Base-by-base conservation (phyloP, 805 yeast species). In the Candida hungchunana region DNA sequence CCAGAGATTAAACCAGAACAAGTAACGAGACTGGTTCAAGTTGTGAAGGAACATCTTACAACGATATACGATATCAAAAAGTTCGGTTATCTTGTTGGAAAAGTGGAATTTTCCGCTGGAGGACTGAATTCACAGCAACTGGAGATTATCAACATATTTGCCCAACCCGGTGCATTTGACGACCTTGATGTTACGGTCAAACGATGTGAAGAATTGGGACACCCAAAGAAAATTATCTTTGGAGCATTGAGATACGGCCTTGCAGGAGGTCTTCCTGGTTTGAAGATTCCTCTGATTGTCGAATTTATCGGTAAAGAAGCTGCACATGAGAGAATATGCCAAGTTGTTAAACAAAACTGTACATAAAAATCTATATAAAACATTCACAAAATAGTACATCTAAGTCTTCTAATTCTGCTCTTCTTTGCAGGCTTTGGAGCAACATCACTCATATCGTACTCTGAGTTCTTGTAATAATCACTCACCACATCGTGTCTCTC, bases 251-350 rank as follows among this genome's bases (percentile, higher is more conserved):
- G 96, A 38, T 79, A 67, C 45, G 89, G 89, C 0, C 54, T 87
- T 17, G 69, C 85, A 11, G 94, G 85, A 0, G 74, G 79, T 7
- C 65, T 66, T 5, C 69, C 95, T 0, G 96, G 96, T 1, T 62
- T 81, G 19, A 75, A 77, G 13, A 62, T 88, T 5, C 82, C 82
- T 0, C 61, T 66, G 5, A 60, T 85, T 21, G 53, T 81, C 14
- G 67, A 67, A 0, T 52, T 82, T 7, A 48, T 87, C 13, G 90
- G 88, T 0, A 29, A 46, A 1, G 67, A 66, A 18, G 63, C 60
- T 32, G 40, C 59, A 3, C 30, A 42, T 2, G 18, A 18, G 21
- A 58, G 71, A 40, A 29, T 64, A 1, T 5, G 29, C 2, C 32
- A 34, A 4, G 64, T 63, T n/a, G n/a, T 36, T 18, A 27, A 35